A percentile compares a stretch with the other conserved stretches of the same genome.
Conservation (phyloP, 495 filamentous ascomycete genomes). For the Penicillium subrubescens region DNA sequence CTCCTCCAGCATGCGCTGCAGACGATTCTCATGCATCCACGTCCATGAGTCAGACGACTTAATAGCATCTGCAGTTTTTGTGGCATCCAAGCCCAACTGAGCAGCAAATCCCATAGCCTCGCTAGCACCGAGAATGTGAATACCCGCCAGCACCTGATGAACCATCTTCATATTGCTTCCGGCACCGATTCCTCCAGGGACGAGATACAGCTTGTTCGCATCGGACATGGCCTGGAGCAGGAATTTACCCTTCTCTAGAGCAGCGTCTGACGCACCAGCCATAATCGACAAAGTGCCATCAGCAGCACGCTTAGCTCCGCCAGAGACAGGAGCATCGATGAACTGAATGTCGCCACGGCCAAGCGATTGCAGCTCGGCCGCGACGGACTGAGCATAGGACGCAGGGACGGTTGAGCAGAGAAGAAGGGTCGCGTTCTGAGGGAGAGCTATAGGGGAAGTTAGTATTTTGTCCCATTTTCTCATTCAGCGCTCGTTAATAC, state of each 20-base stretch:
- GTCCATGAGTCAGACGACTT: conserved; percentile 63
- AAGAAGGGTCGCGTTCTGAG: conserved; percentile 61
- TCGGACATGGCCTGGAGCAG: conserved; percentile 65
- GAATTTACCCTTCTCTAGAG: conserved; percentile 58
- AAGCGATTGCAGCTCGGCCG: conserved; percentile 51
- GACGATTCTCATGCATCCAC: conserved; percentile 83
- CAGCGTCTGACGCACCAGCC: conserved; percentile 62
- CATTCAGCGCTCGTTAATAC: not conserved
- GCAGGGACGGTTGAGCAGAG: conserved; percentile 77
- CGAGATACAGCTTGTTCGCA: conserved; percentile 67
- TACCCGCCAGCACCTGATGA: conserved; percentile 78
- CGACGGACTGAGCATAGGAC: conserved; percentile 62
- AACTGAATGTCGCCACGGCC: conserved; percentile 66
- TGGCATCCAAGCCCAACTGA: conserved; percentile 64
- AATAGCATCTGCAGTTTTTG: conserved; percentile 56
- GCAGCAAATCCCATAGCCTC: conserved; percentile 77
- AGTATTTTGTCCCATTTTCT: not conserved
- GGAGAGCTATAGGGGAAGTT: conserved; percentile 39
- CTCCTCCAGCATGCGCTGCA: conserved; percentile 67
- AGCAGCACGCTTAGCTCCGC: conserved; percentile 72
- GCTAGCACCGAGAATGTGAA: conserved; percentile 71
- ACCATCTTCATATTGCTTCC: conserved; percentile 91
- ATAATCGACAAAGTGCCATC: conserved; percentile 81
- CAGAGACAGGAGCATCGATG: conserved; percentile 76
- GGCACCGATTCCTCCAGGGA: conserved; percentile 71